phyloP scores from a whole-genome alignment of 2,329 filamentous ascomycete species.

The Claviceps fusiformis region DNA sequence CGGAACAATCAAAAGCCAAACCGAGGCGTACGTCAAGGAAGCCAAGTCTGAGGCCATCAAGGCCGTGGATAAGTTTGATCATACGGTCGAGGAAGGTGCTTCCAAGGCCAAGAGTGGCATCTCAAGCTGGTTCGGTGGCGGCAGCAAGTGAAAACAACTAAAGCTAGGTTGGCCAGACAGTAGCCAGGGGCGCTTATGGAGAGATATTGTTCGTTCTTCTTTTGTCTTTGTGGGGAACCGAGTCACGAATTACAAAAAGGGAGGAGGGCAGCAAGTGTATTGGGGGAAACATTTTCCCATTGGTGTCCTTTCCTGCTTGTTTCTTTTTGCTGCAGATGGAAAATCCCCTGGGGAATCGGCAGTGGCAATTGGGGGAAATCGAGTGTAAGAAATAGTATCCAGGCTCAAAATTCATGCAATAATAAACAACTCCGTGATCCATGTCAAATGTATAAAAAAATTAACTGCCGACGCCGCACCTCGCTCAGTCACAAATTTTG shows the following conservation, averaged over 20 bases:
- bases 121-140: slow-evolving; percentile 76
- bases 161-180: not conserved
- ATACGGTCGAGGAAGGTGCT: slow-evolving; percentile 64
- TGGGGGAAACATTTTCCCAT: not conserved
- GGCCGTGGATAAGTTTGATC: slow-evolving; percentile 72
- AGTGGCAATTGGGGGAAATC: not conserved
- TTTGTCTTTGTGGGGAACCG: not conserved
- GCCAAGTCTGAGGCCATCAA: slow-evolving; percentile 50
- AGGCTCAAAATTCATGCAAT: not conserved
- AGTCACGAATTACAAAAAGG: not conserved
- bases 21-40: slow-evolving; percentile 47
- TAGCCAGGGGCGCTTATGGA: not conserved
- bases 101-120: slow-evolving; percentile 73
- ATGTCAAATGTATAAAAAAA: too few species aligned
- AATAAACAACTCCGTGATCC: not conserved
- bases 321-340: not conserved
- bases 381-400: not conserved
- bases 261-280: not conserved
- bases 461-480: too few species aligned
- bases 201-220: not conserved
- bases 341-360: not conserved
- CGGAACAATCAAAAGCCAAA: slow-evolving; percentile 45
- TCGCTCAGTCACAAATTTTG: not conserved
- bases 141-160: slow-evolving; percentile 24
- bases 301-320: not conserved